phyloP scores from a whole-genome alignment of 305 asterid species.

The Salvia sclarea region DNA sequence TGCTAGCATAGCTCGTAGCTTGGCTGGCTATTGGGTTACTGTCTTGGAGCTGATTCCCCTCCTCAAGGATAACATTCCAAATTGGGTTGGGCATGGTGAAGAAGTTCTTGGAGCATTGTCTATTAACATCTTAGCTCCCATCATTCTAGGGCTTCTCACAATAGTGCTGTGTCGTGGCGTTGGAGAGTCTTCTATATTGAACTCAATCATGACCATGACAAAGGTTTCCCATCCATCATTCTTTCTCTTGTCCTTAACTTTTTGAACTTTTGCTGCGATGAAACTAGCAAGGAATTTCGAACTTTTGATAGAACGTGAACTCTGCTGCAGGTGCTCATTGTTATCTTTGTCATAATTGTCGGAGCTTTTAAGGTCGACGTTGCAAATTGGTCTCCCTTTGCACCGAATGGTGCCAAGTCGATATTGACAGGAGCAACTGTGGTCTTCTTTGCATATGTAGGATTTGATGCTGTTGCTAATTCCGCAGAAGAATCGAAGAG shows the following conservation, averaged over 20 bases:
- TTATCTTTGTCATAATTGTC: constrained; percentile 66
- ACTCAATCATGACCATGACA: constrained; percentile 73
- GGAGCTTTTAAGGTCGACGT: constrained; percentile 85
- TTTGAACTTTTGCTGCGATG: background rate
- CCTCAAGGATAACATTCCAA: constrained; percentile 66
- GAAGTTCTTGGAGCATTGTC: constrained; percentile 67
- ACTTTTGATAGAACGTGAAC: constrained; percentile 32
- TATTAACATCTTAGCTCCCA: constrained; percentile 78
- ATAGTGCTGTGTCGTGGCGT: constrained; percentile 84
- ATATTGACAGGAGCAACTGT: constrained; percentile 96
- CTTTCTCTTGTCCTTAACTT: constrained; percentile 13
- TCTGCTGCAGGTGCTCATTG: constrained; percentile 74
- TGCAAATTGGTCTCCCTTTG: constrained; percentile 89
- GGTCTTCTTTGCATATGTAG: constrained; percentile 95
- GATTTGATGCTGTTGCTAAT: constrained; percentile 97
- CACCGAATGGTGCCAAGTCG: constrained; percentile 71
- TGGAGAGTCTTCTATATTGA: constrained; percentile 83
- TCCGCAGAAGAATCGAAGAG: constrained; percentile 97
- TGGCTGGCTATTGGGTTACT: constrained; percentile 77
- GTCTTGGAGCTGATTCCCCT: constrained; percentile 79
- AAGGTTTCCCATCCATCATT: constrained; percentile 52
- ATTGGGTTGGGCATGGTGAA: constrained; percentile 93
- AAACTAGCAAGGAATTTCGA: background rate
- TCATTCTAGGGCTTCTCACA: constrained; percentile 68
- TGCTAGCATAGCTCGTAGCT: constrained; percentile 96